A percentile compares a stretch with the other conserved stretches of the same genome.
These are phyloP conservation scores for Naematelia encephala DNA, from an alignment of 768 basidiomycete genomes.

Conservation along the genomic window DNA sequence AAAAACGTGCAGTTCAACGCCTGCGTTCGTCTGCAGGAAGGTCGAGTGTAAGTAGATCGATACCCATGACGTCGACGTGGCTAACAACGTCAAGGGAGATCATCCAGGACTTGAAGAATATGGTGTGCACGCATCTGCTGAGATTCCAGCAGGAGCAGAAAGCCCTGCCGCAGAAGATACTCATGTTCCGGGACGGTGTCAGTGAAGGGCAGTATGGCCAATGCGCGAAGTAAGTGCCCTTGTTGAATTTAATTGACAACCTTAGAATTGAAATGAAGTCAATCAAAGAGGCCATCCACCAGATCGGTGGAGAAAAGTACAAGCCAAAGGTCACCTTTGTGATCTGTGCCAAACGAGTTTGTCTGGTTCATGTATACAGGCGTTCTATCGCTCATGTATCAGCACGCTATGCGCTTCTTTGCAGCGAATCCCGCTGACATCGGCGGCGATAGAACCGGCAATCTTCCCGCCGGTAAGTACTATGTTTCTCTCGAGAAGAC, in stretches of 20 bases:
- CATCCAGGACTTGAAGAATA: conserved; percentile 42
- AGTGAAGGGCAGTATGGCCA: conserved; percentile 48
- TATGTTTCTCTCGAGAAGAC: not conserved
- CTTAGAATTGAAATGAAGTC: conserved; percentile 34
- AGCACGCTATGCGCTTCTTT: conserved; percentile 49
- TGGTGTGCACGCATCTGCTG: conserved; percentile 38
- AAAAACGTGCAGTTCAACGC: conserved; percentile 33
- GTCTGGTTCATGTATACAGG: too few relatives aligned
- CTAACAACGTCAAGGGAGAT: conserved; percentile 31
- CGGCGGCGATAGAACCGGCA: conserved; percentile 37
- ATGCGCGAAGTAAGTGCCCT: conserved; percentile 37
- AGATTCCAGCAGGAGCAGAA: conserved; percentile 42
- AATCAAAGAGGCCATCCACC: conserved; percentile 34
- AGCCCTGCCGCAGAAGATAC: conserved; percentile 34
- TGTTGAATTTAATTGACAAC: not conserved
- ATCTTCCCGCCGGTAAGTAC: conserved; percentile 34
- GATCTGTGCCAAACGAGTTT: conserved; percentile 43
- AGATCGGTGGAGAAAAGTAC: conserved; percentile 28
- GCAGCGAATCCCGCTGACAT: conserved; percentile 25
- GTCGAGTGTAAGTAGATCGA: conserved; percentile 34
- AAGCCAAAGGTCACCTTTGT: conserved; percentile 48
- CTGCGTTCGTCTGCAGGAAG: conserved; percentile 45
- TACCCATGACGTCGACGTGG: not conserved
- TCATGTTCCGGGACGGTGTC: conserved; percentile 51
- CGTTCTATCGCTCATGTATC: not conserved